Percentiles rank a stretch among this genome's conserved stretches.
Conservation (phyloP, 108 stramenopile genomes). For the Nannochloropsis salina region DNA sequence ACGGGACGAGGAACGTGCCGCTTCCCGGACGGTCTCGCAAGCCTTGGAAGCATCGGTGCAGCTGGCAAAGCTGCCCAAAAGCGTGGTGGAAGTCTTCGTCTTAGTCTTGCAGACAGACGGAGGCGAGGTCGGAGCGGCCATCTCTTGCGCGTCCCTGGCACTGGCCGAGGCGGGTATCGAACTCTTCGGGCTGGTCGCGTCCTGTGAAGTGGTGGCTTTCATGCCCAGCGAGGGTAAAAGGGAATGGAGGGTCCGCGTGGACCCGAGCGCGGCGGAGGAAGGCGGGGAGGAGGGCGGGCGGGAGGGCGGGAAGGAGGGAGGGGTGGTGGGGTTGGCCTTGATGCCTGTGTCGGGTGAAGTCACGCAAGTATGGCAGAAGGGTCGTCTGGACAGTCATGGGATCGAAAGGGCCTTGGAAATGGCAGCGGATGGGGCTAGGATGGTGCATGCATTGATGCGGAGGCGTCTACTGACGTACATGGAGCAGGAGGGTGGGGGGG, state of each 20-base stretch:
- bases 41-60: conserved; percentile 23
- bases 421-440: conserved; percentile 39
- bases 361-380: conserved; percentile 50
- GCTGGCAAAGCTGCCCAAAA: conserved; percentile 29
- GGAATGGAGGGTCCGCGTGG: conserved; percentile 8
- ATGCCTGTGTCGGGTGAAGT: conserved; percentile 46
- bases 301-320: conserved; percentile 30
- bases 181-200: conserved; percentile 50
- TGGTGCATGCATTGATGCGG: conserved; percentile 39
- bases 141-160: conserved; percentile 51
- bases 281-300: conserved; percentile 30
- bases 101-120: conserved; percentile 51
- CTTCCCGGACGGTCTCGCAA: background rate
- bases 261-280: conserved; percentile 39
- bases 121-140: conserved; percentile 47
- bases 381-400: conserved; percentile 31
- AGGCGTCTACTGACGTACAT: conserved; percentile 21
- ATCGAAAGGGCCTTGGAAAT: conserved; percentile 45
- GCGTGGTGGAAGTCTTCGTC: conserved; percentile 43
- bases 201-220: conserved; percentile 32
- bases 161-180: conserved; percentile 50
- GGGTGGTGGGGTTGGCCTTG: conserved; percentile 39
- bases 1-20: background rate
- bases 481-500: background rate
- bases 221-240: background rate